Evolutionary conservation across 2,329 filamentous ascomycete genomes (phyloP), one percentile per base, ranked within the genome.

Genomic region (Fusarium oligoseptatum): DNA sequence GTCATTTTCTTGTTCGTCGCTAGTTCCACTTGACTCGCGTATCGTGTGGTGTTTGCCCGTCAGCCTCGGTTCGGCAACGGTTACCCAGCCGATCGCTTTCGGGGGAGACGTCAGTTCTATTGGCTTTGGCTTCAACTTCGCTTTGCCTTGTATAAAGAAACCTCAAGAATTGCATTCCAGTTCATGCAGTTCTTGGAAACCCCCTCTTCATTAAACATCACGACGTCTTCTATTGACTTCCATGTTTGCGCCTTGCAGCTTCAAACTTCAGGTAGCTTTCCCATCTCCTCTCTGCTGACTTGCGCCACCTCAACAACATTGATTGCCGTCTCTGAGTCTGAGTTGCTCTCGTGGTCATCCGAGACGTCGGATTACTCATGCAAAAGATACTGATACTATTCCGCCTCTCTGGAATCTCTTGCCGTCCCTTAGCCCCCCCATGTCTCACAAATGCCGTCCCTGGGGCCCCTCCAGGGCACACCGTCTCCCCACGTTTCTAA

Each of bases 331-430:
- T 37, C 37, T 37, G 32, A 34, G 11, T 34, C 43, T 39, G 15
- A 10, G 3, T 15, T 36, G 37, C 45, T 39, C 37, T 60, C 39
- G 41, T 60, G 52, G 27, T 24, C 52, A 60, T 50, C 55, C 60
- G 29, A 60, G 61, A 65, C 36, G 45, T 15, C 17, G 34, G 39
- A 50, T 65, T 45, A 43, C 37, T 64, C 22, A 64, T 55, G 58
- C n/a, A 7, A 32, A 34, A 14, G 32, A 37, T 43, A 7, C 48
- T 52, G 32, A 37, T 43, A 52, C 48, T 52, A 29, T 63, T 65
- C 60, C 67, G 66, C 36, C 34, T 55, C 61, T 32, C 29, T 64
- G 74, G 74, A 77, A 77, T 65, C 57, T 48, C 52, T 66, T 63
- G 50, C 60, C 71, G 63, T 65, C 66, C 63, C 66, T 45, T 58